Base-by-base conservation (phyloP, 331 rosid species). In the Malus hybrid region DNA sequence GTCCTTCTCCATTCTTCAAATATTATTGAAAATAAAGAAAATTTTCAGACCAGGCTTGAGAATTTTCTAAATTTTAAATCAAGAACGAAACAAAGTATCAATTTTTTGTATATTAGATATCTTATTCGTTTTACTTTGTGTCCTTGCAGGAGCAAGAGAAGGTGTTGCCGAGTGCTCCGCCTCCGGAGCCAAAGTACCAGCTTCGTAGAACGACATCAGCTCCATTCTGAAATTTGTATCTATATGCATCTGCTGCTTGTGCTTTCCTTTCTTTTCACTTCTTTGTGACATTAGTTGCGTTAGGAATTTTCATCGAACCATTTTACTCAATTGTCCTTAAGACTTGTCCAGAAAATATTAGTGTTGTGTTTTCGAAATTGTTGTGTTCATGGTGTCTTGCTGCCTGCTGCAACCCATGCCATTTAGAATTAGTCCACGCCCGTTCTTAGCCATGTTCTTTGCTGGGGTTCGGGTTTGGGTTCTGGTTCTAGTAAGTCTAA, bases 201-300 rank as follows among this genome's bases (percentile, higher is more conserved):
- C 92, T 93, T 72, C 93, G 98, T 14, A 88, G 98, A 83, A 88
- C 89, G 8, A 10, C 91, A 18, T 93, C 97, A 1, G 87, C 97
- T 5, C 78, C 83, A 19, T 86, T 93, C 70, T 93, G 85, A 93
- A 39, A 20, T 81, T 22, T 70, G 68, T 73, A 79, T 56, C 66
- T 55, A 27, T 63, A 70, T 48, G 81, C 76, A 78, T 78, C 31
- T 18, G 70, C 64, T 29, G 57, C 69, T 57, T 76, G 80, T 60
- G 69, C 68, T 50, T 11, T 76, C 60, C 71, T 65, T 6, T 3
- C 5, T 54, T 15, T 18, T 80, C 19, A 65, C 48, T 71, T 16
- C 46, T 33, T 79, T 67, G 76, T 73, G 69, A 19, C 60, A 73
- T 48, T 28, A 61, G 74, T 56, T 20, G 44, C 19, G 7, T 39